These are phyloP conservation scores for Colletotrichum cordylinicola DNA, from an alignment of 2,329 filamentous ascomycete genomes.

Conservation along the genomic window DNA sequence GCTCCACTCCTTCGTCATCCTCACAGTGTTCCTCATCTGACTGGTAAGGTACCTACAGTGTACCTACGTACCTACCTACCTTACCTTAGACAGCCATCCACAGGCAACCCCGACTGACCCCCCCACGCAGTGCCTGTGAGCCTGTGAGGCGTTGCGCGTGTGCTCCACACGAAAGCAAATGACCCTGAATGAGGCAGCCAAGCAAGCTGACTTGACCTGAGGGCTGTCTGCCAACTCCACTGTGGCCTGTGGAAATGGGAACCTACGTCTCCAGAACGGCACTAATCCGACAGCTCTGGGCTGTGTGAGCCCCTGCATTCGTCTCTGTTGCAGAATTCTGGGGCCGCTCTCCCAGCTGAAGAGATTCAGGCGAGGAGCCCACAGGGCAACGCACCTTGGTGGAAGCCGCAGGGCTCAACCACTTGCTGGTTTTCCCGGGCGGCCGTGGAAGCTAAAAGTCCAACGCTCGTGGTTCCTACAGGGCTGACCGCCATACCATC, in stretches of 20 bases:
- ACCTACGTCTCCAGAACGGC: not conserved
- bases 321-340: slow-evolving; percentile 21
- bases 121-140: not conserved
- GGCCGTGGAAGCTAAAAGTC: not conserved
- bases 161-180: slow-evolving; percentile 18
- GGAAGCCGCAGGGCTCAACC: not conserved
- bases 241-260: not conserved
- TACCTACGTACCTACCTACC: too few relatives aligned
- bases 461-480: not conserved
- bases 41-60: not conserved
- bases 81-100: not conserved
- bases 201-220: not conserved
- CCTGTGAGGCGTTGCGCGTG: not conserved
- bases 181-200: slow-evolving; percentile 20
- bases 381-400: not conserved
- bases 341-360: not conserved
- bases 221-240: not conserved
- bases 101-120: not conserved
- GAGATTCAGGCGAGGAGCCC: not conserved
- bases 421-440: not conserved
- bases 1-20: not conserved
- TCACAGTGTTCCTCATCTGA: not conserved
- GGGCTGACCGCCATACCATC: slow-evolving; percentile 7
- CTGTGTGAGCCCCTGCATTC: slow-evolving; percentile 21
- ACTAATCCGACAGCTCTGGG: not conserved